phyloP scores from a whole-genome alignment of 73 alveolate genomes.

The Effrenium voratum region DNA sequence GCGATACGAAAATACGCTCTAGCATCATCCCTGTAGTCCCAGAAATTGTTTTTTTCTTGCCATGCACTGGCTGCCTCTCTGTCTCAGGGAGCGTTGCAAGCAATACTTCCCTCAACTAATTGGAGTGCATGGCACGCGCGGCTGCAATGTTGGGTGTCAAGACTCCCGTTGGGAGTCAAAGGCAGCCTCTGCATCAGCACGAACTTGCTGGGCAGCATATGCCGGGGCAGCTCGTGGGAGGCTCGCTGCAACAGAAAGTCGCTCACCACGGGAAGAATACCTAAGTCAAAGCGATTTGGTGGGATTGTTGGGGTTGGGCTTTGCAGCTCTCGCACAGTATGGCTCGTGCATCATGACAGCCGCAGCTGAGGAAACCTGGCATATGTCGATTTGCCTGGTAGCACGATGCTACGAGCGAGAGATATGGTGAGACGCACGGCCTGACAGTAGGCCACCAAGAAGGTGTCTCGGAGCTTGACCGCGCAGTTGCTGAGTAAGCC shows the following conservation, averaged over 20 bases:
- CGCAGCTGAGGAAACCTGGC: slow-evolving; percentile 58
- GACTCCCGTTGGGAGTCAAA: slow-evolving; percentile 62
- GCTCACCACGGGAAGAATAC: slow-evolving; percentile 79
- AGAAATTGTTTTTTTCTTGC: too few species aligned
- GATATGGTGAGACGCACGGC: background rate
- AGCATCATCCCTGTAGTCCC: too few species aligned
- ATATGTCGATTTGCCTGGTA: background rate
- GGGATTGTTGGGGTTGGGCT: background rate
- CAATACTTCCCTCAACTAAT: too few species aligned
- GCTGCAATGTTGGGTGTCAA: background rate
- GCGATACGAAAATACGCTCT: too few species aligned
- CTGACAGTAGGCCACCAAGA: slow-evolving; percentile 93
- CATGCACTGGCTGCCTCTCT: too few species aligned
- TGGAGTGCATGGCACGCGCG: background rate
- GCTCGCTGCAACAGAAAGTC: slow-evolving; percentile 72
- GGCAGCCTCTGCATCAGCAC: slow-evolving; percentile 81
- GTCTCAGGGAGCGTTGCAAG: too few species aligned
- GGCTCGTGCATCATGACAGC: slow-evolving; percentile 93
- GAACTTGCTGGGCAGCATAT: slow-evolving; percentile 84
- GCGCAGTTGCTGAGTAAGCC: slow-evolving; percentile 70
- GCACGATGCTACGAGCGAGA: background rate
- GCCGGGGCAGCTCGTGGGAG: slow-evolving; percentile 83
- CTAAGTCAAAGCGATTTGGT: background rate
- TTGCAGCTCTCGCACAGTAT: slow-evolving; percentile 2
- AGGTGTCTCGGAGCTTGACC: slow-evolving; percentile 49